These are phyloP conservation scores for Urtica urens DNA, from an alignment of 306 rosid species.

Conservation along the genomic window DNA sequence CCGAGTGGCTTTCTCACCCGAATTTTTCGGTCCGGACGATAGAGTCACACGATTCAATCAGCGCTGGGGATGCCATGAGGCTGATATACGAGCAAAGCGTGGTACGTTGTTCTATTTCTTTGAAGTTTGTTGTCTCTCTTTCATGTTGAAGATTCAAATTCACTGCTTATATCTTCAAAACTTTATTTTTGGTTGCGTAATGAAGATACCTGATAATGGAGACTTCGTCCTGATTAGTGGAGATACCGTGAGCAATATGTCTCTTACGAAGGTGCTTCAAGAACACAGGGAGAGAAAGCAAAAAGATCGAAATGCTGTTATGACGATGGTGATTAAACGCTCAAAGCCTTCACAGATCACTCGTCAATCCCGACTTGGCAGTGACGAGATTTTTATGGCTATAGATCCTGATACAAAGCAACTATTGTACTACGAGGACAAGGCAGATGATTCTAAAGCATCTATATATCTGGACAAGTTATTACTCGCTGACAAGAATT, in stretches of 20 bases:
- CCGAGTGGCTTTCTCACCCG: conserved; percentile 75
- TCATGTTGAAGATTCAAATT: conserved; percentile 4
- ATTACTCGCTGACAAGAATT: conserved; percentile 56
- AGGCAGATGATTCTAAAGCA: conserved; percentile 52
- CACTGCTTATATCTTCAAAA: conserved; percentile 13
- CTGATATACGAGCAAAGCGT: conserved; percentile 85
- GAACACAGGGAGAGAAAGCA: conserved; percentile 90
- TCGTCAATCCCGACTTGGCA: conserved; percentile 92
- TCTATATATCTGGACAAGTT: conserved; percentile 63
- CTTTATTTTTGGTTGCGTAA: conserved; percentile 20
- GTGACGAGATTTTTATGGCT: conserved; percentile 88
- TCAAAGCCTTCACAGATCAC: conserved; percentile 73
- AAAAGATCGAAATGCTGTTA: conserved; percentile 83
- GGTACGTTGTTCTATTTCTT: conserved; percentile 32
- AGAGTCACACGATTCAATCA: conserved; percentile 76
- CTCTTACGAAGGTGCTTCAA: conserved; percentile 73
- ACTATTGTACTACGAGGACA: conserved; percentile 83
- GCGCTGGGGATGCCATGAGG: conserved; percentile 94
- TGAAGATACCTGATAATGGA: conserved; percentile 93
- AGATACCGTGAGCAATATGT: conserved; percentile 97
- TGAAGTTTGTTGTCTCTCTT: not conserved
- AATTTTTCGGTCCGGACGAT: conserved; percentile 56
- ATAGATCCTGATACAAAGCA: conserved; percentile 80
- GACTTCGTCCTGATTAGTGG: conserved; percentile 93
- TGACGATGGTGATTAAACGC: conserved; percentile 87